Evolutionary conservation across 305 asterid genomes (phyloP).

Genomic region (Fraxinus sp.): DNA sequence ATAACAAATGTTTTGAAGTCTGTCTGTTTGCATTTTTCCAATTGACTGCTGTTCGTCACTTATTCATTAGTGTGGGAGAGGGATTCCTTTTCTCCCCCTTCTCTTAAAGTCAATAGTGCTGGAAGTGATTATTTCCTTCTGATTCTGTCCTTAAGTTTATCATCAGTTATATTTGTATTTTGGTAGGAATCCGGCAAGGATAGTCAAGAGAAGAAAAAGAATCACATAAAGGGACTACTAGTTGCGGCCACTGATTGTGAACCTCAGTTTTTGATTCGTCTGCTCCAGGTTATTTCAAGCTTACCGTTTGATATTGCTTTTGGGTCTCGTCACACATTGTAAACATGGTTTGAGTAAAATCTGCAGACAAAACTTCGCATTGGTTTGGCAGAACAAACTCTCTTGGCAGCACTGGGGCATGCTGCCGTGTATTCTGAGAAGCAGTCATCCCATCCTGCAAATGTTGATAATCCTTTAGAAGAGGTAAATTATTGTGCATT

Average conservation of each 20-base stretch:
- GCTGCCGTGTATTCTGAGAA: conserved; percentile 73
- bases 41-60: neutral
- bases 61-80: conserved; percentile 12
- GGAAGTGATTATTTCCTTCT: conserved; percentile 16
- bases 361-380: conserved; percentile 86
- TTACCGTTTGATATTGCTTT: conserved; percentile 19
- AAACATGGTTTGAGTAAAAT: conserved; percentile 36
- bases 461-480: conserved; percentile 63
- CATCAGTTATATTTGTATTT: conserved; percentile 23
- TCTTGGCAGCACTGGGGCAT: conserved; percentile 81
- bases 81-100: neutral
- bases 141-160: conserved; percentile 18
- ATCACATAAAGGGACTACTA: conserved; percentile 72
- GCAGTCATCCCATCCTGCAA: conserved; percentile 56
- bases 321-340: conserved; percentile 22
- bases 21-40: neutral
- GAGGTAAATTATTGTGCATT: conserved; percentile 43
- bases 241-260: conserved; percentile 98
- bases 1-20: neutral
- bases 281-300: conserved; percentile 68
- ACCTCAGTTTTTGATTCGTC: conserved; percentile 89
- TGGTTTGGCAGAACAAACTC: conserved; percentile 91
- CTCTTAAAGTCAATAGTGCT: conserved; percentile 14
- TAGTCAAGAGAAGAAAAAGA: conserved; percentile 90
- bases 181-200: conserved; percentile 91